A percentile compares a stretch with the other conserved stretches of the same genome.
These are phyloP conservation scores for Metrosideros polymorpha DNA, from an alignment of 441 rosid species.

Conservation along the genomic window DNA sequence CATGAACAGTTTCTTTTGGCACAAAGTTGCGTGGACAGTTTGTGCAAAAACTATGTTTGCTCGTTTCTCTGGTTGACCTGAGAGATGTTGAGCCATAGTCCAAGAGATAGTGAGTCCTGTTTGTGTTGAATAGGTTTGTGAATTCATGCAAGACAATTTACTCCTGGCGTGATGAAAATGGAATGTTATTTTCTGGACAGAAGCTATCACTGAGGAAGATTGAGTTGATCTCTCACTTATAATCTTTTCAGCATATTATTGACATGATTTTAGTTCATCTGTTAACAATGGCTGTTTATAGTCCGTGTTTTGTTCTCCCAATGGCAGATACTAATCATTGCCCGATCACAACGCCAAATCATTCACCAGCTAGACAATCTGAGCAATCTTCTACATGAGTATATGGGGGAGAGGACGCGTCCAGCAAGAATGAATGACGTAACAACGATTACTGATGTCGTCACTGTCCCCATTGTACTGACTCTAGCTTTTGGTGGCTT, in stretches of 20 bases:
- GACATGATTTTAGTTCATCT: background rate
- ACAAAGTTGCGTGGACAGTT: background rate
- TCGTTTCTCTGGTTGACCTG: background rate
- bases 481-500: constrained; percentile 61
- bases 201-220: background rate
- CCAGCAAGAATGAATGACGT: constrained; percentile 35
- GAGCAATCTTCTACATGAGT: constrained; percentile 63
- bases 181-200: background rate
- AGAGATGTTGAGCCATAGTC: background rate
- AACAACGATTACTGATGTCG: constrained; percentile 20
- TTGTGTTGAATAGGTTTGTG: background rate
- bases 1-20: background rate
- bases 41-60: background rate
- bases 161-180: background rate
- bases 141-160: background rate
- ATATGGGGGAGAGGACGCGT: constrained; percentile 50
- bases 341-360: constrained; percentile 76
- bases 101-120: background rate
- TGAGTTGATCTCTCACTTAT: background rate
- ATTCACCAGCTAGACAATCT: constrained; percentile 80
- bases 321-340: constrained; percentile 47
- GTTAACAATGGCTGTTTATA: background rate
- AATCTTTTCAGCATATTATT: background rate
- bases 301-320: background rate
- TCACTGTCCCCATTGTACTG: constrained; percentile 38